Evolutionary conservation across 2,329 filamentous ascomycete species (phyloP).

Genomic region (Stagonosporopsis tanaceti): DNA sequence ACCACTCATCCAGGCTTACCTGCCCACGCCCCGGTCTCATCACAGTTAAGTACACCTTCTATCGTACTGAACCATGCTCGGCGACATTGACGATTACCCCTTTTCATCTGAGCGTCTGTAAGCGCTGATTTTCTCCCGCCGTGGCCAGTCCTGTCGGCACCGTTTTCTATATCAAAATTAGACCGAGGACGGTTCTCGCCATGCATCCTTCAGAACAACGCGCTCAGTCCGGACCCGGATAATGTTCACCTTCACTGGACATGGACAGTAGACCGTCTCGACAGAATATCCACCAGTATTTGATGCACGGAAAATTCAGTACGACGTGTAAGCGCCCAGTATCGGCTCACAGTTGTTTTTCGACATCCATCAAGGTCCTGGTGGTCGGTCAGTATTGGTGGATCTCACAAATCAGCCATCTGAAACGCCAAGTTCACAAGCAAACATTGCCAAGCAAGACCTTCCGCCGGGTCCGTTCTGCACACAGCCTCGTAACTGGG

Average conservation of each 20-base stretch:
- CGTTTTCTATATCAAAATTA: conserved; percentile 1
- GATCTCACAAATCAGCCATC: neutral
- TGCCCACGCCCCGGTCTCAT: neutral
- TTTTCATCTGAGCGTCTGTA: neutral
- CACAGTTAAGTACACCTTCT: neutral
- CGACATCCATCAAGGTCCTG: neutral
- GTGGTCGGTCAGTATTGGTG: neutral
- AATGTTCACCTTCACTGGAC: neutral
- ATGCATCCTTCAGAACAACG: neutral
- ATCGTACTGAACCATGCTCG: neutral
- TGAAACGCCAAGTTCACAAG: conserved; percentile 16
- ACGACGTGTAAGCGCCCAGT: neutral
- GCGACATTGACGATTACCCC: neutral
- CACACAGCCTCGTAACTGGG: conserved; percentile 6
- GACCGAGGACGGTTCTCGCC: neutral
- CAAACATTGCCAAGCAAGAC: conserved; percentile 28
- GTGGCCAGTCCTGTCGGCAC: neutral
- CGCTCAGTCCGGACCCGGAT: neutral
- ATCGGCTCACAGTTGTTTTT: neutral
- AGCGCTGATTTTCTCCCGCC: neutral
- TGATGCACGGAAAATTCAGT: neutral
- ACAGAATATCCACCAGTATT: neutral
- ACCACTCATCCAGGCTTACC: neutral
- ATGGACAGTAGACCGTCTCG: neutral
- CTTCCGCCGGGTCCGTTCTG: conserved; percentile 45